Percentiles rank a stretch among this genome's conserved stretches.
These are phyloP conservation scores for Larix kaempferi DNA, from an alignment of 75 land plant species.

Conservation along the genomic window DNA sequence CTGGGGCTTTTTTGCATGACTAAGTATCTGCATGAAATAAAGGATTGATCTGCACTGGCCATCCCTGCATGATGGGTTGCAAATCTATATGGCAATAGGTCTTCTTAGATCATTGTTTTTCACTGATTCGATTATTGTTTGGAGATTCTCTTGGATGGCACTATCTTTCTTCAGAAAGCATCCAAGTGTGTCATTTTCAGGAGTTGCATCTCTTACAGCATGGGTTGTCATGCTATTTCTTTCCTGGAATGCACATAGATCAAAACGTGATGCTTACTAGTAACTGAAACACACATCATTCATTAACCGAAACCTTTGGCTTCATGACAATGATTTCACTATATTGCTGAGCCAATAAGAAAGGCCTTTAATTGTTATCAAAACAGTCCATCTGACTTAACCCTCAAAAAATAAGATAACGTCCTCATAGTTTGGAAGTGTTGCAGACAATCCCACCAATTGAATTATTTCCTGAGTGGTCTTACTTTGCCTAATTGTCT, in stretches of 20 bases:
- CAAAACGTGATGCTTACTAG: slow-evolving; percentile 94
- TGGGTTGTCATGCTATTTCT: slow-evolving; percentile 93
- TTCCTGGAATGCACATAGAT: slow-evolving; percentile 96
- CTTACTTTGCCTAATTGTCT: slow-evolving; percentile 88
- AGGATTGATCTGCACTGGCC: slow-evolving; percentile 67
- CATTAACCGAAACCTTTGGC: slow-evolving; percentile 89
- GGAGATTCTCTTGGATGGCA: slow-evolving; percentile 90
- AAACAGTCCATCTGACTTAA: slow-evolving; percentile 67
- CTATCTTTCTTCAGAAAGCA: slow-evolving; percentile 87
- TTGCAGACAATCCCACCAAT: slow-evolving; percentile 90
- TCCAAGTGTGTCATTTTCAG: slow-evolving; percentile 82
- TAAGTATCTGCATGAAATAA: slow-evolving; percentile 99
- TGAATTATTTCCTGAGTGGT: slow-evolving; percentile 56
- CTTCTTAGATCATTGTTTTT: slow-evolving; percentile 80
- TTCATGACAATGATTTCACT: slow-evolving; percentile 85
- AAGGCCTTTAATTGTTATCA: slow-evolving; percentile 94
- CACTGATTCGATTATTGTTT: slow-evolving; percentile 71
- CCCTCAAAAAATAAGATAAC: slow-evolving; percentile 76
- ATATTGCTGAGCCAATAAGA: slow-evolving; percentile 88
- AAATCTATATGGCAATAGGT: slow-evolving; percentile 92
- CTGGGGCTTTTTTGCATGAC: slow-evolving; percentile 96
- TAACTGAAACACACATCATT: slow-evolving; percentile 87
- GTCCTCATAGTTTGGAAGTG: slow-evolving; percentile 92
- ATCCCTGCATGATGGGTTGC: slow-evolving; percentile 96
- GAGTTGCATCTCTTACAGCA: slow-evolving; percentile 78